Percentiles rank a stretch among this genome's conserved stretches.
These are phyloP conservation scores for Teratosphaeriaceae sp. DNA, from an alignment of 2,329 filamentous ascomycete genomes.

Conservation along the genomic window DNA sequence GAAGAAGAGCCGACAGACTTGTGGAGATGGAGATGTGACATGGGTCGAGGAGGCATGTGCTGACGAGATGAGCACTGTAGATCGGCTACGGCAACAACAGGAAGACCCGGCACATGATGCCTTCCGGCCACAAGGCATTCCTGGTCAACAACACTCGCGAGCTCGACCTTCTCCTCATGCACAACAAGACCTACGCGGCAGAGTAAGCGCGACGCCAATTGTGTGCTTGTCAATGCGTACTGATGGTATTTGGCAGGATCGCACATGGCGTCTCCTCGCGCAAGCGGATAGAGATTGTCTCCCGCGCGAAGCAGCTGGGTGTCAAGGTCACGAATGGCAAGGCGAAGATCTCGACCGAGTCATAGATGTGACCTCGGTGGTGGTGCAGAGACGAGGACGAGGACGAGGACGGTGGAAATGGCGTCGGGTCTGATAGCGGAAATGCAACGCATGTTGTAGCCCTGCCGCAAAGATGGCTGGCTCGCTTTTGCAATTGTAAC, in stretches of 20 bases:
- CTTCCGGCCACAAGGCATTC: conserved; percentile 99
- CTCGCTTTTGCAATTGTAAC: conserved; percentile 3
- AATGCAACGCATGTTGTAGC: conserved; percentile 16
- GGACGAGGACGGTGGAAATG: conserved; percentile 8
- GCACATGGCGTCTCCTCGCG: conserved; percentile 95
- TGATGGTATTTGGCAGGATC: conserved; percentile 59
- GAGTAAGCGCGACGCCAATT: conserved; percentile 61
- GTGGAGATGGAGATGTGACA: background rate
- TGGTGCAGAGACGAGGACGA: conserved; percentile 6
- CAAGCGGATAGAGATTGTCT: conserved; percentile 97
- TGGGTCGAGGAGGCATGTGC: too few species aligned
- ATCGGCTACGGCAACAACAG: conserved; percentile 99
- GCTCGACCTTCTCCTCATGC: conserved; percentile 97
- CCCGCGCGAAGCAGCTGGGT: conserved; percentile 93
- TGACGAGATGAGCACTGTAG: conserved; percentile 42
- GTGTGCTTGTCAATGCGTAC: conserved; percentile 18
- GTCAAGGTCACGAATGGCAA: conserved; percentile 99
- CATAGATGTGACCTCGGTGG: conserved; percentile 34
- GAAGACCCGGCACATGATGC: conserved; percentile 99
- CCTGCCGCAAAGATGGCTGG: conserved; percentile 4
- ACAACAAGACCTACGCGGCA: conserved; percentile 98
- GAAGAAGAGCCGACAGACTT: background rate
- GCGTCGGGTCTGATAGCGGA: conserved; percentile 9
- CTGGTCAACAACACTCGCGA: conserved; percentile 95
- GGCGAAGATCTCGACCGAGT: conserved; percentile 97